Evolutionary conservation across 306 rosid species (phyloP), one percentile per base, ranked within the genome.

Genomic region (Glycine tomentella): DNA sequence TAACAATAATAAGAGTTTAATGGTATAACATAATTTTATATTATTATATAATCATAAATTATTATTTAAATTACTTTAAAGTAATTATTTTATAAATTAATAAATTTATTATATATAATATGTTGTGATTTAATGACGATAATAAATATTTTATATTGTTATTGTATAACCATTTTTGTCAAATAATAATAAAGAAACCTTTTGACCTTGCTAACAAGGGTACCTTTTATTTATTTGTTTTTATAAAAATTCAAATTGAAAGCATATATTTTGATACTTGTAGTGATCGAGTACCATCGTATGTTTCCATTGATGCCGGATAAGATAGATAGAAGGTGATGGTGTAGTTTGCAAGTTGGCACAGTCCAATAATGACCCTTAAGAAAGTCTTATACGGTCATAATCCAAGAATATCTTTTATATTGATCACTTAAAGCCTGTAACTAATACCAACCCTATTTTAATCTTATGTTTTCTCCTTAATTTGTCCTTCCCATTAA

Each of bases 231-330:
- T 36, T 36, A 36, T 38, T 38, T 38, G 5, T 38, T 38, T 4
- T 4, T 38, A 36, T 36, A 3, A 63, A 33, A 33, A 4, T 31
- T 63, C 16, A 63, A 12, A 63, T 59, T 20, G 33, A 8, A 55
- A 55, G 8, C 57, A 56, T 8, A 31, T 61, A 5, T 31, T 5
- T 33, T 42, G 46, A 42, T 42, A 42, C 5, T 9, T 61, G 40
- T 9, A 25, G 7, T 9, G 9, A 7, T 66, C 31, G 12, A 40
- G 33, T 15, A 5, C 20, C 8, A 33, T 63, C 0, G 50, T 38
- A 15, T 65, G 2, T 69, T 69, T 40, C 56, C 74, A 45, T 69
- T 46, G 74, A 69, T 69, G 74, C 56, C 74, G 74, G 74, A 16
- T 56, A 69, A 69, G 56, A 67, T 67, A 16, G 72, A 67, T 67